These are phyloP conservation scores for Anisodus acutangulus DNA, from an alignment of 257 asterid species.

Conservation along the genomic window DNA sequence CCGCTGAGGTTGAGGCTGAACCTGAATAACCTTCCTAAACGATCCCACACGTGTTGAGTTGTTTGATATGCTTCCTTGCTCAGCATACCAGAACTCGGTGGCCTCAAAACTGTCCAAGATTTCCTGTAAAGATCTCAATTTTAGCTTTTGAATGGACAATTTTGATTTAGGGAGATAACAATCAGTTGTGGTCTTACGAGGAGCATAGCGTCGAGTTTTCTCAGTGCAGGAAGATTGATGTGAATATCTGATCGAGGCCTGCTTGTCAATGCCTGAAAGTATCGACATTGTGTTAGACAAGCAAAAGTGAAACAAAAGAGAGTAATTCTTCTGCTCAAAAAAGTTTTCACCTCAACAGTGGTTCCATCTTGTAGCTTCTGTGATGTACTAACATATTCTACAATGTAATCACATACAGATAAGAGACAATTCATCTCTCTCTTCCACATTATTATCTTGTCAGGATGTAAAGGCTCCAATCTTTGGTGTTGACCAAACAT, in stretches of 20 bases:
- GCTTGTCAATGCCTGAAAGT: conserved; percentile 70
- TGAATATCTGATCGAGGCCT: conserved; percentile 83
- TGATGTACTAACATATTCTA: conserved; percentile 62
- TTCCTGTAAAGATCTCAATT: conserved; percentile 51
- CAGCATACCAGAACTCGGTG: conserved; percentile 89
- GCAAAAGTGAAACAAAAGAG: not conserved
- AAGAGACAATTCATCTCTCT: conserved; percentile 84
- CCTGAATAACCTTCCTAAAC: conserved; percentile 53
- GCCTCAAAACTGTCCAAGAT: conserved; percentile 74
- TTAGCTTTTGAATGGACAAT: not conserved
- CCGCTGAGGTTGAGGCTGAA: conserved; percentile 64
- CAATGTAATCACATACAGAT: conserved; percentile 77
- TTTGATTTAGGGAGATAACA: not conserved
- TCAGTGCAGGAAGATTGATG: conserved; percentile 80
- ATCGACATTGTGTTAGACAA: not conserved
- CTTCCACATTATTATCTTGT: conserved; percentile 79
- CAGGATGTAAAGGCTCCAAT: conserved; percentile 71
- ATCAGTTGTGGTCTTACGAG: conserved; percentile 52
- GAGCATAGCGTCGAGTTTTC: conserved; percentile 78
- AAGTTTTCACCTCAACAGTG: conserved; percentile 61
- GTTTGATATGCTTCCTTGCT: conserved; percentile 71
- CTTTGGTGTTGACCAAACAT: conserved; percentile 78
- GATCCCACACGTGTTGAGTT: conserved; percentile 72
- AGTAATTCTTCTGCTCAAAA: not conserved
- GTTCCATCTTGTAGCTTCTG: conserved; percentile 66